A percentile compares a stretch with the other conserved stretches of the same genome.
Conservation (phyloP, 2,329 filamentous ascomycete genomes). For the Fusarium pseudograminearum region DNA sequence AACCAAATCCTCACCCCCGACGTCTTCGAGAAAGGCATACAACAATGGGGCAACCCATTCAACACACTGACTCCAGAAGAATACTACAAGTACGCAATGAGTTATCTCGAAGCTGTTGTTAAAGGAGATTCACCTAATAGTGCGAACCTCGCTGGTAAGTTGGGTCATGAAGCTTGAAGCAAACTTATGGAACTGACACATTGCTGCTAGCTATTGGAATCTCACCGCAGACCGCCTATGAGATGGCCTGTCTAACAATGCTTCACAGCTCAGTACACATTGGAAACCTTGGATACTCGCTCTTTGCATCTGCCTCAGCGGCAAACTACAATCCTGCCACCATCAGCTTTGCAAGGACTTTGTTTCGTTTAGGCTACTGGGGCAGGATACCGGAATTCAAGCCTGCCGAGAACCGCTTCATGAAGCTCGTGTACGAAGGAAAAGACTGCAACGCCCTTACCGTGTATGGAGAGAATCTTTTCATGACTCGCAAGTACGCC, state of each 20-base stretch:
- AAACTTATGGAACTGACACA: conserved; percentile 14
- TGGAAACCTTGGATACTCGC: neutral
- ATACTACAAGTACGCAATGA: conserved; percentile 44
- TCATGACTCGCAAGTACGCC: conserved; percentile 40
- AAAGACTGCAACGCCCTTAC: conserved; percentile 54
- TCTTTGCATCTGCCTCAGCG: conserved; percentile 52
- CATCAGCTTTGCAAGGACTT: conserved; percentile 45
- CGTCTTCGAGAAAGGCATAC: conserved; percentile 41
- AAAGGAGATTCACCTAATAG: conserved; percentile 37
- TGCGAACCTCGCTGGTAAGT: conserved; percentile 45
- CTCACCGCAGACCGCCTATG: conserved; percentile 42
- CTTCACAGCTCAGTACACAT: conserved; percentile 11
- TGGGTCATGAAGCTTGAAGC: neutral
- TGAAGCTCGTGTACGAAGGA: conserved; percentile 47
- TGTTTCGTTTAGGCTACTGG: conserved; percentile 42
- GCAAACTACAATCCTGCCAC: conserved; percentile 49
- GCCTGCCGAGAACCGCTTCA: conserved; percentile 48
- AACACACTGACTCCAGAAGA: conserved; percentile 35
- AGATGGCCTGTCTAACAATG: conserved; percentile 48
- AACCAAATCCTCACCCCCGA: conserved; percentile 12
- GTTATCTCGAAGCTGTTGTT: conserved; percentile 41
- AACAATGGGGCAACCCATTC: conserved; percentile 25
- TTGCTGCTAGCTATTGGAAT: conserved; percentile 35
- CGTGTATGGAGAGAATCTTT: conserved; percentile 50
- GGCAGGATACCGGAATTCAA: conserved; percentile 28